Evolutionary conservation across 2,329 filamentous ascomycete genomes (phyloP), one percentile per base, ranked within the genome.

Genomic region (Ophiocordyceps camponoti-saundersi): DNA sequence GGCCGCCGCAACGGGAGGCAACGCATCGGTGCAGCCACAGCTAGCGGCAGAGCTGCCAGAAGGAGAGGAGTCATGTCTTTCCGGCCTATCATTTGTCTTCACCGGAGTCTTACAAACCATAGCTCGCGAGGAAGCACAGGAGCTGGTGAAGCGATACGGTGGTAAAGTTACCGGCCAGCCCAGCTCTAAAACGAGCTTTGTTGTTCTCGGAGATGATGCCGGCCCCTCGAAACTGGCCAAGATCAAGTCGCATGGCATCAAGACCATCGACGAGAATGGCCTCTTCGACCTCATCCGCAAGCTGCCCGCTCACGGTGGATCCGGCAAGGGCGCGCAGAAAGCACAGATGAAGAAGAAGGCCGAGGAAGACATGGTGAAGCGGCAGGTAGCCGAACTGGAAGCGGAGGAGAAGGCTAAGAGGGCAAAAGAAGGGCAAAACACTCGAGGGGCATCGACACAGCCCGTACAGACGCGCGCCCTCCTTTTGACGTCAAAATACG

Each of bases 401-500:
- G 74, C 71, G 45, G 82, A 92, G 58, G 90, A 95, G 58, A 78
- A 77, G 55, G 64, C 64, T 1, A 72, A 72, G 52, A 69, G 68
- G 15, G 70, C 70, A 52, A 77, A 72, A 57, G 73, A 58, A 23
- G 23, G 4, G 69, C 69, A 10, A 71, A 73, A 59, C n/a, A 51
- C 57, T 42, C 55, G 55, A 39, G 59, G 61, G 5, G 49, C 49
- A 6, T 48, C 53, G 21, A 46, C 53, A 39, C 73, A 76, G 54
- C 56, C 71, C 29, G 53, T 65, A n/a, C 61, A 65, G 47, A 61
- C 70, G 36, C 71, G 79, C 46, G 73, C 77, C 49, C 80, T 85
- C 53, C 71, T 98, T 2, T 94, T 92, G 83, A 98, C 92, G 2
- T 85, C 82, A 42, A 96, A 95, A 57, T 96, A 98, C 63, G 92